A percentile compares a stretch with the other conserved stretches of the same genome.
These are phyloP conservation scores for Populus hybrid DNA, from an alignment of 441 rosid species.

Conservation along the genomic window DNA sequence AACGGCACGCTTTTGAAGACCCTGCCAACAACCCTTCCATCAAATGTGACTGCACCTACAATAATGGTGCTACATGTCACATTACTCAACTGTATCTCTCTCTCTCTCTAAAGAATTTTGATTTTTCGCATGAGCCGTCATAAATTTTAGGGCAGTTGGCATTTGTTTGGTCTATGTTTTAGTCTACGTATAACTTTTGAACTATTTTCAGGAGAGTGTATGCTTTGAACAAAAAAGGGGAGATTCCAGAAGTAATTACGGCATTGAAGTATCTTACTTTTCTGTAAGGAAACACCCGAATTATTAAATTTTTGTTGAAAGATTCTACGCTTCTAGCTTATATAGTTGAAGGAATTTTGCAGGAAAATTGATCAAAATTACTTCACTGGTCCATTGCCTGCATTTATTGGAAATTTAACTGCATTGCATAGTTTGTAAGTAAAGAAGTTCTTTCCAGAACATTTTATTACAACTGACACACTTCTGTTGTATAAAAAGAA, in stretches of 20 bases:
- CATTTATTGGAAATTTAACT: slow-evolving; percentile 43
- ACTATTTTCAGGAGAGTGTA: slow-evolving; percentile 26
- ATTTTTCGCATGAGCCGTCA: slow-evolving; percentile 1
- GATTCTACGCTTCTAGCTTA: background rate
- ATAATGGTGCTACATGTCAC: slow-evolving; percentile 17
- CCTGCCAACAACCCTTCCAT: slow-evolving; percentile 22
- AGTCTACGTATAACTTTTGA: background rate
- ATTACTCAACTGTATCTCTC: slow-evolving; percentile 13
- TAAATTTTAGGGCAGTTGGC: background rate
- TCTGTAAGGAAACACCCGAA: slow-evolving; percentile 15
- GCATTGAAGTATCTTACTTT: slow-evolving; percentile 15
- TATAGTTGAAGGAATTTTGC: background rate
- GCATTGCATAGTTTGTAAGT: slow-evolving; percentile 33
- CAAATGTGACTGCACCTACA: slow-evolving; percentile 20
- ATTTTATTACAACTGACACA: background rate
- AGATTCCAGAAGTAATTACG: slow-evolving; percentile 21
- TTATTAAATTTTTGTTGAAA: background rate
- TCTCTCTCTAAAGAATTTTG: too few species aligned
- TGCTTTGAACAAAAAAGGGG: slow-evolving; percentile 21
- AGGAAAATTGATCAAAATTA: slow-evolving; percentile 36
- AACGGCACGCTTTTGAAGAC: slow-evolving; percentile 11
- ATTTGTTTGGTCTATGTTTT: background rate
- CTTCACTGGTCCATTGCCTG: slow-evolving; percentile 46
- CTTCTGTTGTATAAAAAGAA: background rate
- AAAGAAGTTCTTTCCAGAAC: too few species aligned